phyloP scores from a whole-genome alignment of 148 eudicot genomes.

The Camellia granthamiana region DNA sequence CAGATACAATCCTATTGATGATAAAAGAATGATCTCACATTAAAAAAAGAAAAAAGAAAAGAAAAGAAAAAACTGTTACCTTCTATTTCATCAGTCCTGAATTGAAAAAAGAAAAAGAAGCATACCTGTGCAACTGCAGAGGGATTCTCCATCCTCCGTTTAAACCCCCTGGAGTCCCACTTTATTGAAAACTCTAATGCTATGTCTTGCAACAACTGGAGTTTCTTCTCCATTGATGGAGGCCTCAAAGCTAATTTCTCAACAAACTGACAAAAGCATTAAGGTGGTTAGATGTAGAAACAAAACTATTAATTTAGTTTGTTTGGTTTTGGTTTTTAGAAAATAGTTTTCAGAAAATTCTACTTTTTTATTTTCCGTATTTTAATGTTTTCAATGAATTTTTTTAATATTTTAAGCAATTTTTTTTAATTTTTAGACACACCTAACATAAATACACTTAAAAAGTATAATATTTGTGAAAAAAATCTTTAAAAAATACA shows the following conservation, averaged over 20 bases:
- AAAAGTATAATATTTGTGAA: too few relatives aligned
- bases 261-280: conserved; percentile 50
- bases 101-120: background rate
- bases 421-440: too few relatives aligned
- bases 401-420: too few relatives aligned
- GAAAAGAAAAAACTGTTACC: background rate
- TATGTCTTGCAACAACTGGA: conserved; percentile 74
- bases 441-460: too few relatives aligned
- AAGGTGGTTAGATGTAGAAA: conserved; percentile 23
- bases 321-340: too few relatives aligned
- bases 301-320: background rate
- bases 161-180: conserved; percentile 77
- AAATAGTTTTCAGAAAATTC: too few relatives aligned
- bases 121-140: conserved; percentile 52
- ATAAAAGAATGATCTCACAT: background rate
- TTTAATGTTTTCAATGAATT: too few relatives aligned
- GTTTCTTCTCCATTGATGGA: conserved; percentile 56
- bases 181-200: conserved; percentile 68
- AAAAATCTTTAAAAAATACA: background rate
- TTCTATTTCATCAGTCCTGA: background rate
- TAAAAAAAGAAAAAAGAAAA: too few relatives aligned
- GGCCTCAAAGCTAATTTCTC: conserved; percentile 65
- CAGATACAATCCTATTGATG: background rate
- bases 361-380: too few relatives aligned
- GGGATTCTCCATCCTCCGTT: conserved; percentile 62